Base-by-base conservation (phyloP, 495 filamentous ascomycete genomes). In the Penicillium flavigenum region DNA sequence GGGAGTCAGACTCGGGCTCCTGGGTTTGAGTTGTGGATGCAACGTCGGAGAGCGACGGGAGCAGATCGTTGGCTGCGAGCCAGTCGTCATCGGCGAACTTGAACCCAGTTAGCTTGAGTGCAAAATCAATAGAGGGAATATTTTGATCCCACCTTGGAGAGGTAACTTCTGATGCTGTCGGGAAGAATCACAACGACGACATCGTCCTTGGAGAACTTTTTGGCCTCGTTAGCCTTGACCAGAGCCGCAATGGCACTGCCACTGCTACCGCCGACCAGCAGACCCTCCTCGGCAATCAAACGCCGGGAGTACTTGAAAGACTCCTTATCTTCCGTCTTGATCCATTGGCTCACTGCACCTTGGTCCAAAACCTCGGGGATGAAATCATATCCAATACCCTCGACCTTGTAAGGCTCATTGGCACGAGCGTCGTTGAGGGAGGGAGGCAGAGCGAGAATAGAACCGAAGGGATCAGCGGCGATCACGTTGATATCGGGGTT, bases 381-480 rank as follows among this genome's bases (percentile, higher is more conserved):
- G 67, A 99, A 99, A 67, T 99, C 94, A 67, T 99, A 99, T 22
- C 94, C 94, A 66, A 99, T 98, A 20, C 94, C 94, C 76, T 99
- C 94, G 0, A 99, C 94, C 76, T 98, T 98, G 69, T 99, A 99
- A 5, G 88, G 79, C 61, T 89, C 87, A 67, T 96, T 90, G 32
- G 80, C 83, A 60, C 88, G 81, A 56, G 88, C 84, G 46, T 87
- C 80, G 63, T 99, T 98, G 51, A 98, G 76, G 8, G 72, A 56
- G 55, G 84, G 81, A 5, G 94, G 94, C 19, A 92, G 60, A 19
- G 94, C 94, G 22, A 99, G 78, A 63, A 97, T 88, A 32, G 88
- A 92, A 5, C 94, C 94, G 41, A 88, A 80, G 5, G 94, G 94
- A 73, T 99, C 94, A 4, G 94, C 94, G 4, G 90, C 92, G 41